Evolutionary conservation across 208 protist genomes (phyloP), one percentile per base, ranked within the genome.

Genomic region (Tritrichomonas musculus): DNA sequence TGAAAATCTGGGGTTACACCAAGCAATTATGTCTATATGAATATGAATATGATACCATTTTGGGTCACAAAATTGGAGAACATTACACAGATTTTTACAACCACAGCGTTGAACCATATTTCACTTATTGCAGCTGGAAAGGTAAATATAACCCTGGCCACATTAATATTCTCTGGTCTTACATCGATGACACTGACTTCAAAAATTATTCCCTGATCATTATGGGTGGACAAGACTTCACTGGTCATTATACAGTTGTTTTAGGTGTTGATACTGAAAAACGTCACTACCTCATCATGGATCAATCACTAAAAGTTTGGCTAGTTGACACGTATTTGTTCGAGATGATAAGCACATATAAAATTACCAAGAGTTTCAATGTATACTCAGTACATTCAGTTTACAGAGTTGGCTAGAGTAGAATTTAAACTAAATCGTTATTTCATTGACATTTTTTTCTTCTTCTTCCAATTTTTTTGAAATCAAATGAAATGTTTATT

Each of bases 81-180:
- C n/a, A n/a, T n/a, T n/a, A n/a, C n/a, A n/a, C n/a, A n/a, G 30
- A 77, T 77, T 77, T 77, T 77, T 77, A 77, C 27, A 27, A 77
- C 8, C 14, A 36, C 9, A 77, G 30, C 30, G 30, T 77, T 47
- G 30, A 77, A n/a, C 69, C 69, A 33, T 36, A 77, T n/a, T 77
- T 77, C 36, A 27, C 8, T 14, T 44, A 77, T n/a, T 77, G 69
- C 30, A 27, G 69, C 14, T 77, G 69, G 69, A 77, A n/a, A n/a
- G 69, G 69, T 36, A 9, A n/a, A 36, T 8, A 77, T 14, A n/a
- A 17, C 9, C 14, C 69, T 77, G 69, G 27, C 9, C 36, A 77
- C 14, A 27, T 77, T 77, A 27, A 77, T 33, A 36, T 36, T 47
- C 9, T 33, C 27, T 77, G 69, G 69, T 9, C 8, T 77, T 77